Evolutionary conservation across 371 early-diverging fungal species (phyloP).

Genomic region (Mucor circinelloides): DNA sequence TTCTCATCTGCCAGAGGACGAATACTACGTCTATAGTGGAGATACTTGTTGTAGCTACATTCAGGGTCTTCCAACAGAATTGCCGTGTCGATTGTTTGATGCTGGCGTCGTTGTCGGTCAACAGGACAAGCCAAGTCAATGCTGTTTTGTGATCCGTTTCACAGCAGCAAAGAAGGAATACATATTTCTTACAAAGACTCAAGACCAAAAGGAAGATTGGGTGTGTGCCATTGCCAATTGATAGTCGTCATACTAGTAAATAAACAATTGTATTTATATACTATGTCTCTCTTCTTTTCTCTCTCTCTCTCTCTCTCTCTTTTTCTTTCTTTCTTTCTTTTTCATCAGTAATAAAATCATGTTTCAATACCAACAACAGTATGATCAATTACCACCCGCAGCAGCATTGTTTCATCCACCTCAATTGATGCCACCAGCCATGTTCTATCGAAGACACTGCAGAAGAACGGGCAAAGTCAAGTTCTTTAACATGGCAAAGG

Average conservation of each 20-base stretch:
- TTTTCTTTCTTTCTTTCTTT: background rate
- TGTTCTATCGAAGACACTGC: background rate
- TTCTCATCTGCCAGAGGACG: background rate
- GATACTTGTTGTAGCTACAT: slow-evolving; percentile 9
- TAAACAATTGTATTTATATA: background rate
- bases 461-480: slow-evolving; percentile 9
- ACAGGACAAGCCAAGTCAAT: background rate
- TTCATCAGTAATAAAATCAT: background rate
- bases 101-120: background rate
- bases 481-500: slow-evolving; percentile 8
- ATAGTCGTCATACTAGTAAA: background rate
- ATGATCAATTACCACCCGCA: background rate
- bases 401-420: background rate
- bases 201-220: slow-evolving; percentile 5
- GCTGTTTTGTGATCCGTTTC: background rate
- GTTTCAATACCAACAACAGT: slow-evolving; percentile 2
- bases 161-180: background rate
- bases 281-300: background rate
- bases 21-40: slow-evolving; percentile 8
- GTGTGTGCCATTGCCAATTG: background rate
- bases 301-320: background rate
- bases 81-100: background rate
- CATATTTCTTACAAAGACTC: background rate
- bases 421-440: background rate
- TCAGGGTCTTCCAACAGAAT: background rate